A percentile compares a stretch with the other conserved stretches of the same genome.
Evolutionary conservation across 345 rosid species (phyloP).

Genomic region (Pistacia integerrima): DNA sequence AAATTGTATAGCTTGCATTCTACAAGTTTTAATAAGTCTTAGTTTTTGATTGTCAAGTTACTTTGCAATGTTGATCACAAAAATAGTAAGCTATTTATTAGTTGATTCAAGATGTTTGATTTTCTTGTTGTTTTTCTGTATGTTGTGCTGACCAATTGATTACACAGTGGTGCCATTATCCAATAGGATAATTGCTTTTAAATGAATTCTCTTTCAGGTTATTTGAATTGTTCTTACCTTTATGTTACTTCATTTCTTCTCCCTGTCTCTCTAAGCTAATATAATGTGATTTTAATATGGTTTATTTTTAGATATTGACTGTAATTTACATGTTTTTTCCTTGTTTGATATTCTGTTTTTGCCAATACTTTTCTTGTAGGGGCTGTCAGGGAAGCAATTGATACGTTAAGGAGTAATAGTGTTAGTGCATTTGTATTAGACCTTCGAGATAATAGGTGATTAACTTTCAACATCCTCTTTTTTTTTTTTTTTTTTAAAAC

Average conservation of each 20-base stretch:
- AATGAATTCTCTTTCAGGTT: background rate
- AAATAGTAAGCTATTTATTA: background rate
- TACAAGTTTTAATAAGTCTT: background rate
- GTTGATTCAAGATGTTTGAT: background rate
- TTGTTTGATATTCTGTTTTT: conserved; percentile 4
- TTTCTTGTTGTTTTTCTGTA: background rate
- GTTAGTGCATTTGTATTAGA: conserved; percentile 85
- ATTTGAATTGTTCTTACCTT: background rate
- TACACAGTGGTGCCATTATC: background rate
- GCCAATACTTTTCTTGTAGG: conserved; percentile 41
- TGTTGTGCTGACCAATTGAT: background rate
- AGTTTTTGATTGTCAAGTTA: background rate
- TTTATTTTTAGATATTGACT: background rate
- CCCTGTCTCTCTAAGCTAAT: background rate
- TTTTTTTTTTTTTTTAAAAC: conserved; percentile 2
- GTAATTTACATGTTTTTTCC: background rate
- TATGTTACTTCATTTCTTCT: background rate
- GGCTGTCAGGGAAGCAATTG: conserved; percentile 86
- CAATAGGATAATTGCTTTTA: conserved; percentile 8
- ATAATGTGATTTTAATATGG: background rate
- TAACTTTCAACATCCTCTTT: conserved; percentile 27
- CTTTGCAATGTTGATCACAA: background rate
- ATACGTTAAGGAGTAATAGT: conserved; percentile 58
- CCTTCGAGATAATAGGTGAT: conserved; percentile 97
- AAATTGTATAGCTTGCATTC: background rate